phyloP scores from a whole-genome alignment of 139 green algal genomes.

The Coelastrella sp. region DNA sequence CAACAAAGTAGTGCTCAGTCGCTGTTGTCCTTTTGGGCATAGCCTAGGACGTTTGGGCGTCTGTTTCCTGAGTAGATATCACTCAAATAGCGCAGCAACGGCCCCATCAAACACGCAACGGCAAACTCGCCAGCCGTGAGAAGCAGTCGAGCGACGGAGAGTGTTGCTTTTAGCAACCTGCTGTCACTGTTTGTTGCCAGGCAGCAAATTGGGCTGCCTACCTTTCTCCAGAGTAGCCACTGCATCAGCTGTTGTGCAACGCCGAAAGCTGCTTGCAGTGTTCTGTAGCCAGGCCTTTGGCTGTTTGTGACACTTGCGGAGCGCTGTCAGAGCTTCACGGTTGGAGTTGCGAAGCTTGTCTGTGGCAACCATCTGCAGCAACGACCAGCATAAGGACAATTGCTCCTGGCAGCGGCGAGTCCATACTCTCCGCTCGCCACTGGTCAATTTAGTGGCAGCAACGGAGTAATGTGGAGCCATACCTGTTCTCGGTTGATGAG shows the following conservation, averaged over 20 bases:
- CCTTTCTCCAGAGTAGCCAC: conserved; percentile 21
- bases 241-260: background rate
- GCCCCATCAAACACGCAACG: too few relatives aligned
- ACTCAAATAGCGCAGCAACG: too few relatives aligned
- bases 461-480: background rate
- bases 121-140: too few relatives aligned
- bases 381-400: too few relatives aligned
- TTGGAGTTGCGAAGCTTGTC: conserved; percentile 36
- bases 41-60: too few relatives aligned
- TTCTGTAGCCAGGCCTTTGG: conserved; percentile 36
- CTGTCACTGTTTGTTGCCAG: background rate
- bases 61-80: background rate
- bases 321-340: conserved; percentile 35
- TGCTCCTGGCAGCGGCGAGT: background rate
- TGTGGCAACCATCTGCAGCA: conserved; percentile 23
- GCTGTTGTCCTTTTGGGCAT: background rate
- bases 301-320: conserved; percentile 20
- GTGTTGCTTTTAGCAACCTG: background rate
- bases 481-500: conserved; percentile 45
- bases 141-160: background rate
- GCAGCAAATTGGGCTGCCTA: background rate
- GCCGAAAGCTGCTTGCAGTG: conserved; percentile 12
- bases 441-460: too few relatives aligned
- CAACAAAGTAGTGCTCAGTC: background rate
- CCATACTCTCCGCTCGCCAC: background rate